phyloP scores from a whole-genome alignment of 2,329 filamentous ascomycete genomes.

The Microcyclospora pomicola region DNA sequence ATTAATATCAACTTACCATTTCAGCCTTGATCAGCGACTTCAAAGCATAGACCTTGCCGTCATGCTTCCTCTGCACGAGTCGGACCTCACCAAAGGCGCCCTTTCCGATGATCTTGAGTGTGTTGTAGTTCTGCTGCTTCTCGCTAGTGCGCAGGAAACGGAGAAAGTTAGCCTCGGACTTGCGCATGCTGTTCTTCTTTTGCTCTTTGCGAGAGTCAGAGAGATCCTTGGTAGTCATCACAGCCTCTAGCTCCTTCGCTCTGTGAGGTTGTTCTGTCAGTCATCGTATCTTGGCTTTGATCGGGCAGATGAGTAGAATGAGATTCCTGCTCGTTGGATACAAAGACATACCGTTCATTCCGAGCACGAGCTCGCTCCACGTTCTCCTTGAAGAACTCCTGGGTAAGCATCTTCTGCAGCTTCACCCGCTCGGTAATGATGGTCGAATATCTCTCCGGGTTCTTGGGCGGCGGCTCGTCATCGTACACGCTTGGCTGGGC shows the following conservation, averaged over 20 bases:
- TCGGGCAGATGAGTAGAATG: too few species aligned
- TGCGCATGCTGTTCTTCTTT: constrained; percentile 70
- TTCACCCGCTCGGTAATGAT: constrained; percentile 63
- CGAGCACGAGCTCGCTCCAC: constrained; percentile 90
- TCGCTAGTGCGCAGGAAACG: constrained; percentile 90
- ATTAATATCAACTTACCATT: constrained; percentile 44
- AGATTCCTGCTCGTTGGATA: too few species aligned
- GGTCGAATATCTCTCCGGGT: constrained; percentile 77
- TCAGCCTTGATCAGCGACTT: constrained; percentile 98
- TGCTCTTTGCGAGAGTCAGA: constrained; percentile 65
- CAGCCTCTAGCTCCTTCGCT: constrained; percentile 81
- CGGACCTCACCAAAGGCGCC: constrained; percentile 98
- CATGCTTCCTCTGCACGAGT: constrained; percentile 88
- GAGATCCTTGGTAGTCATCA: constrained; percentile 63
- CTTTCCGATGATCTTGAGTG: constrained; percentile 96
- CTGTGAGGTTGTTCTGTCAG: constrained; percentile 33
- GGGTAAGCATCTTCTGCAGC: constrained; percentile 51
- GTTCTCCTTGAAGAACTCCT: constrained; percentile 92
- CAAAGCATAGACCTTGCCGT: constrained; percentile 94
- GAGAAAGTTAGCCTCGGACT: constrained; percentile 82
- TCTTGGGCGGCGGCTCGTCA: constrained; percentile 59
- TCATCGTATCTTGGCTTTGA: constrained; percentile 8
- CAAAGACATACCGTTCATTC: constrained; percentile 62
- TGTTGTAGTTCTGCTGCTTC: constrained; percentile 85
- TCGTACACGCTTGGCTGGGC: constrained; percentile 32